These are phyloP conservation scores for Blumeria graminis DNA, from an alignment of 2,329 filamentous ascomycete species.

Conservation along the genomic window DNA sequence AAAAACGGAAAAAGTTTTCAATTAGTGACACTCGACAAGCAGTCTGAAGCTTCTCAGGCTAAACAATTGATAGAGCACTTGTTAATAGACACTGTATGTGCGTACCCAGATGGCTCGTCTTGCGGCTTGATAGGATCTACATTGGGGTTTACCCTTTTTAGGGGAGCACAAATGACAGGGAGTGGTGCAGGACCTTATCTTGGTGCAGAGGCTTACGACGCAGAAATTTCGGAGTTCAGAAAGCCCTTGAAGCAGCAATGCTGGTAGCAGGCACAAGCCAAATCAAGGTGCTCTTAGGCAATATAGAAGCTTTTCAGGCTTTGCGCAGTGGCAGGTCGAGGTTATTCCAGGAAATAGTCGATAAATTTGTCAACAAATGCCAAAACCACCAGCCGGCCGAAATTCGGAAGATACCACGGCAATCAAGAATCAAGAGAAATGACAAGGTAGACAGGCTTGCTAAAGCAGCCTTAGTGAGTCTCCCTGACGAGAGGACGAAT, in stretches of 20 bases:
- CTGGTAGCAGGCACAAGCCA: neutral
- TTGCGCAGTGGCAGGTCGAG: neutral
- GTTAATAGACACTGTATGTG: no score
- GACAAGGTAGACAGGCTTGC: neutral
- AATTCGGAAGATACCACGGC: neutral
- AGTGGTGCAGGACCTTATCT: neutral
- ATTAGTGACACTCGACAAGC: no score
- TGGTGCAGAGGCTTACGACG: neutral
- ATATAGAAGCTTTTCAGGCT: neutral
- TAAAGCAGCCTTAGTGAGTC: neutral
- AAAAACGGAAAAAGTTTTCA: neutral
- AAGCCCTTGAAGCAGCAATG: neutral
- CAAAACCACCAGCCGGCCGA: neutral
- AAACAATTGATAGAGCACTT: no score
- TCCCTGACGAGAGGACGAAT: neutral
- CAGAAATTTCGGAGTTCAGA: neutral
- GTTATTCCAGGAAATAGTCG: neutral
- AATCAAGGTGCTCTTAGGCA: neutral
- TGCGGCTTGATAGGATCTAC: no score
- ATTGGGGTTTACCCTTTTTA: no score
- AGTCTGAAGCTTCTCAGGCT: no score
- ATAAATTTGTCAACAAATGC: neutral
- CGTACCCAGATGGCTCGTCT: no score
- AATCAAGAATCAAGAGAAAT: neutral
- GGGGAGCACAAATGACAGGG: neutral